Evolutionary conservation across 768 basidiomycete genomes (phyloP), one percentile per base, ranked within the genome.

Genomic region (Lentinula boryana): DNA sequence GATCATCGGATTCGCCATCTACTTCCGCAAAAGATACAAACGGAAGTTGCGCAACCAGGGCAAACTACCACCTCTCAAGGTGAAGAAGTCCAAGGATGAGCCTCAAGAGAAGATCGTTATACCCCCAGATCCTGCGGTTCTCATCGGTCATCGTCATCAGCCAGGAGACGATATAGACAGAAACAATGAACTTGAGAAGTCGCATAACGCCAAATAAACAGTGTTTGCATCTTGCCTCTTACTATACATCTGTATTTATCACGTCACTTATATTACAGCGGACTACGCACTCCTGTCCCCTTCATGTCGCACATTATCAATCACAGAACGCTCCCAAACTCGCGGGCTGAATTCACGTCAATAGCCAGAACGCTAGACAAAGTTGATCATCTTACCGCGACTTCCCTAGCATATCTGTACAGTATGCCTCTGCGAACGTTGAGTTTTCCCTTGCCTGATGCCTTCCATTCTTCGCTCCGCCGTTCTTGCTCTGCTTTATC

Each of bases 291-390:
- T 54, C 8, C 12, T 21, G 3, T 10, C 4, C 5, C 32, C 2
- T 54, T n/a, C 15, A 16, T 16, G 41, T 16, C 15, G 5, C 15
- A 23, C 10, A 9, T 16, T 35, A 63, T 81, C 67, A 93, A 71
- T 94, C 92, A 67, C 86, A 88, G 74, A 90, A 93, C 21, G 91
- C 92, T 27, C 92, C 92, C 55, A 85, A 74, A 68, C 80, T 91
- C 51, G 92, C 92, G 60, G 91, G 88, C 92, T 93, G 65, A 27
- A 40, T 62, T 36, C 56, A 64, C 5, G n/a, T 35, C 33, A 38
- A 56, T 16, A 43, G 21, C 36, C 4, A n/a, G 8, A 38, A 38
- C 13, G 6, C 36, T 13, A 38, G 9, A 38, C 9, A 38, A 5
- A 1, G 12, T 21, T n/a, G 12, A 40, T 48, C 27, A 78, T 52